Evolutionary conservation across 805 yeast genomes (phyloP), one percentile per base, ranked within the genome.

Genomic region (Monosporozyma aquatica): DNA sequence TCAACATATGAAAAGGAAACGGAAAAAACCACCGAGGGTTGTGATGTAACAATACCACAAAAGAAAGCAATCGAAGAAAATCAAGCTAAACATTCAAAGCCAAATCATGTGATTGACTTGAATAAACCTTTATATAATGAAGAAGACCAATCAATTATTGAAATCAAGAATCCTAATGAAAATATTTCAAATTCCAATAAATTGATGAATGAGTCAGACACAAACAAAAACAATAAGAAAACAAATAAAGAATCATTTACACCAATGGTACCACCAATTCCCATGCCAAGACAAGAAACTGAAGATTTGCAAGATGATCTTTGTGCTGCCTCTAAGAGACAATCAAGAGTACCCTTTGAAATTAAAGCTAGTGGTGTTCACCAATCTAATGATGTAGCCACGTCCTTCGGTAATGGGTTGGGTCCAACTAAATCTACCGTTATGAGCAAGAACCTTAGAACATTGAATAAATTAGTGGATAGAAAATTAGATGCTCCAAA

Each of bases 281-380:
- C 49, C 13, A 28, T 52, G 17, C 41, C 43, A 11, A 50, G 65
- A 39, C 59, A 59, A 34, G 63, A 58, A 39, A 60, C 65, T 9
- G 63, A 59, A 40, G 64, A 59, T 13, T 50, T 54, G 25, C 58
- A 53, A 4, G 62, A 60, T 46, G 63, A 57, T 38, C 38, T 58
- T 15, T 56, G 61, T 35, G 48, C 43, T 25, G 18, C 30, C 6
- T 38, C 38, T 5, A 55, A 54, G 32, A 53, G 47, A 33, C 49
- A 46, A 27, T 47, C 59, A 3, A 50, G 57, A 26, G 48, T 54
- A 10, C 53, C 56, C 22, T 61, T 53, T 40, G 67, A 62, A 35
- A 59, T 62, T 27, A 59, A 55, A 40, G 67, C 67, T 5, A 62
- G 67, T 48, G 67, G 67, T 42, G 65, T 54, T 6, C 54, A 58